Base-by-base conservation (phyloP, 2,329 filamentous ascomycete genomes). In the Elsinoe ampelina region DNA sequence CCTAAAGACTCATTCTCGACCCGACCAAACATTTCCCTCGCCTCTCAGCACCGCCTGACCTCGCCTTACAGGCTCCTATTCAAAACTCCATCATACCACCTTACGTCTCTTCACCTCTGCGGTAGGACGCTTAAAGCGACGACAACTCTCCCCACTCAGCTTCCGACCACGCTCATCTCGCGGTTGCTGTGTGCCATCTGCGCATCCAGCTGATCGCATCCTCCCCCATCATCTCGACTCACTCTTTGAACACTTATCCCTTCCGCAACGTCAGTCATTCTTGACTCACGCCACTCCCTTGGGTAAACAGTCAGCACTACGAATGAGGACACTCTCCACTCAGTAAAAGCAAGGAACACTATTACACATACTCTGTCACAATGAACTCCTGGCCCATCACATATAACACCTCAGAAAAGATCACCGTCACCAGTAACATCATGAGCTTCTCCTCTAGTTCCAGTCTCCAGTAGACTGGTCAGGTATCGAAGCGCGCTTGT, bases 141-240 rank as follows among this genome's bases (percentile, higher is more conserved):
- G 22, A 42, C 39, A 55, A 55, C 34, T 34, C 47, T 38, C 36
- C 41, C 39, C 52, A 42, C 52, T 43, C 52, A 32, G 39, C 36
- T 45, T 10, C 52, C 52, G 52, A 55, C 52, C 32, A 22, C 34
- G 19, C 30, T 36, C 30, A 32, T 22, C 52, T 17, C 52, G 36
- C 52, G 52, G 52, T 55, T 55, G 52, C 52, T 55, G 36, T 45
- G 36, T 55, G 39, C 38, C 39, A 17, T 45, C 30, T 45, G 52
- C 52, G 52, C 52, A 55, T 55, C 42, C 52, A 55, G 52, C 52
- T 43, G 52, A 55, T 55, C 52, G 52, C 52, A 43, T 13, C 19
- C 30, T 20, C 26, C 10, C 15, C 17, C 30, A 22, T 34, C n/a
- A 34, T 26, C 32, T 39, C 48, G 34, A 52, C 48, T 52, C 48